A percentile compares a stretch with the other conserved stretches of the same genome.
Evolutionary conservation across 805 yeast genomes (phyloP).

Genomic region (Candida silvicultrix): DNA sequence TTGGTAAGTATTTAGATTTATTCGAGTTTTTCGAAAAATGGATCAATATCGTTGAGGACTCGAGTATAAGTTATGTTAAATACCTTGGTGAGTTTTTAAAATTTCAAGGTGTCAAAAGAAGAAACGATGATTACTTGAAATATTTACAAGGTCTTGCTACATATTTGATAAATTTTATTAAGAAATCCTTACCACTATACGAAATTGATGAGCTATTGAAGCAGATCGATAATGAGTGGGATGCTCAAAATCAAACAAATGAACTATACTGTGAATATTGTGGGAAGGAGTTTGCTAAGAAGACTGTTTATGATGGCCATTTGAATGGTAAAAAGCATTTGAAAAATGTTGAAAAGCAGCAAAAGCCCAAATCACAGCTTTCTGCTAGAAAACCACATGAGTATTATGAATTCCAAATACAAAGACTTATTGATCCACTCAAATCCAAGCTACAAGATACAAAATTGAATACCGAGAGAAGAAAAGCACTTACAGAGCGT

Average conservation of each 20-base stretch:
- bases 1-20: constrained; percentile 62
- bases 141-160: constrained; percentile 40
- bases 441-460: constrained; percentile 41
- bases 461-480: constrained; percentile 55
- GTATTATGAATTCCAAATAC: constrained; percentile 34
- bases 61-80: constrained; percentile 35
- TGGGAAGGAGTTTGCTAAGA: constrained; percentile 53
- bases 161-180: constrained; percentile 46
- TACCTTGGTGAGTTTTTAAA: constrained; percentile 42
- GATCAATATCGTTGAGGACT: constrained; percentile 31
- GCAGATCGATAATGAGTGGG: constrained; percentile 10
- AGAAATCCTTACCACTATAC: constrained; percentile 42
- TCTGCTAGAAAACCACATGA: constrained; percentile 12
- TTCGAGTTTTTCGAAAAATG: constrained; percentile 43
- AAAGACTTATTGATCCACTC: constrained; percentile 31
- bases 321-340: constrained; percentile 69
- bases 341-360: constrained; percentile 35
- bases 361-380: not conserved
- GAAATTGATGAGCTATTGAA: constrained; percentile 28
- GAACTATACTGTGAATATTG: constrained; percentile 57
- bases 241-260: constrained; percentile 9
- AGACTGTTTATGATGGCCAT: constrained; percentile 64
- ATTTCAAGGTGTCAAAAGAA: constrained; percentile 24
- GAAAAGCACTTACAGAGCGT: constrained; percentile 57
- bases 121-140: constrained; percentile 29